Evolutionary conservation across 164 flowering plant species (phyloP).

Genomic region (Sedum album): DNA sequence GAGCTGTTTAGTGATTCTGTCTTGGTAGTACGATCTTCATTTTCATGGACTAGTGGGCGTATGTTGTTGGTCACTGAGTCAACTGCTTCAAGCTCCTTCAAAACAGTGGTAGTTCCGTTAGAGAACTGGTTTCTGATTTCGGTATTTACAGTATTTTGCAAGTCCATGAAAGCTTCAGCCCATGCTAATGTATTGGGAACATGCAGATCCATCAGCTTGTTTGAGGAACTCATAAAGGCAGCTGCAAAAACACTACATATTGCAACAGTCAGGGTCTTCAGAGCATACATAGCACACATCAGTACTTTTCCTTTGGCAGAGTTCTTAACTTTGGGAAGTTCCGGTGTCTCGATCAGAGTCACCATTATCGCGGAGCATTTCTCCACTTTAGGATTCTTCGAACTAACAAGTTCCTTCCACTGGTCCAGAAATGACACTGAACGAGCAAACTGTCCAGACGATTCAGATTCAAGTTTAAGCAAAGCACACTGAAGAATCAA

Average conservation of each 20-base stretch:
- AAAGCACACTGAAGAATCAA: slow-evolving; percentile 54
- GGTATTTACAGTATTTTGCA: slow-evolving; percentile 49
- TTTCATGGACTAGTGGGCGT: slow-evolving; percentile 33
- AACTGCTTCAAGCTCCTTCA: slow-evolving; percentile 69
- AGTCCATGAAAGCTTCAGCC: slow-evolving; percentile 47
- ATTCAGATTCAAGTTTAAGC: slow-evolving; percentile 36
- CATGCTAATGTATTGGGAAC: slow-evolving; percentile 45
- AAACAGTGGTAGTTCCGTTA: slow-evolving; percentile 21
- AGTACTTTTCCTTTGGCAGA: slow-evolving; percentile 75
- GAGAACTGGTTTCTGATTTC: slow-evolving; percentile 31
- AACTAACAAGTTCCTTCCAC: slow-evolving; percentile 52
- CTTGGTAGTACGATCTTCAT: slow-evolving; percentile 14
- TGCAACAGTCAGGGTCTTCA: slow-evolving; percentile 55
- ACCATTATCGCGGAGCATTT: slow-evolving; percentile 35
- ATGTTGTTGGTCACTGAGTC: slow-evolving; percentile 34
- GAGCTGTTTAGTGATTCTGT: slow-evolving; percentile 25
- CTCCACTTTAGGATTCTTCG: slow-evolving; percentile 50
- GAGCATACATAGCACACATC: slow-evolving; percentile 86
- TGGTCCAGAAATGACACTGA: slow-evolving; percentile 51
- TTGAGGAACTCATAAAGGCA: slow-evolving; percentile 53
- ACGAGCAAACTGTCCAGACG: slow-evolving; percentile 29
- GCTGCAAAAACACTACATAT: slow-evolving; percentile 58
- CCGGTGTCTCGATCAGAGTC: slow-evolving; percentile 34
- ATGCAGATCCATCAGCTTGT: slow-evolving; percentile 38
- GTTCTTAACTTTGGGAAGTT: slow-evolving; percentile 66